Conservation (phyloP, 2,329 filamentous ascomycete species). For the Nemania sp. region DNA sequence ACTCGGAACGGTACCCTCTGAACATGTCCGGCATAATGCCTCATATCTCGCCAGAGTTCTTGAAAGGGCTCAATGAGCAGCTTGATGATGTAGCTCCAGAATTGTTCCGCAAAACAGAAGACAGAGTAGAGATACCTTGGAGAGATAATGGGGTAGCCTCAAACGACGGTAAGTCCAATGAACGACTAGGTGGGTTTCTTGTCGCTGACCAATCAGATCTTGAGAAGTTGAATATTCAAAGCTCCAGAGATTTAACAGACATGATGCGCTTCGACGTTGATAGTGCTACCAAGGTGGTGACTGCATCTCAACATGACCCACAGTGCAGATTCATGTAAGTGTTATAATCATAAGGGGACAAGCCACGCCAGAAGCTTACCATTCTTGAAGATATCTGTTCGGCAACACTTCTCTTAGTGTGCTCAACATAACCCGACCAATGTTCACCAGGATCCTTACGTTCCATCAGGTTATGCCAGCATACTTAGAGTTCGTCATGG, state of each 20-base stretch:
- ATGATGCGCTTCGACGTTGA: neutral
- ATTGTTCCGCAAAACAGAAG: neutral
- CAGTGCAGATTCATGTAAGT: slow-evolving; percentile 29
- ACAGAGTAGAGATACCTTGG: neutral
- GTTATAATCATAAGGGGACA: neutral
- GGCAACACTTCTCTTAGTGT: slow-evolving; percentile 17
- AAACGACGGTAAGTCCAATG: neutral
- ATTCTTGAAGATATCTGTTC: slow-evolving; percentile 19
- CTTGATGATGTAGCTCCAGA: neutral
- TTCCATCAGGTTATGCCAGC: slow-evolving; percentile 46
- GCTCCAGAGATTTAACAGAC: neutral
- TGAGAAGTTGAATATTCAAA: neutral
- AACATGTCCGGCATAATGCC: slow-evolving; percentile 2
- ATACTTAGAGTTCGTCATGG: slow-evolving; percentile 45
- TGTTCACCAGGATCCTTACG: slow-evolving; percentile 29
- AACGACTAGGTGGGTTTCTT: neutral
- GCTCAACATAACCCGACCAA: slow-evolving; percentile 20
- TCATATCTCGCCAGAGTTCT: neutral
- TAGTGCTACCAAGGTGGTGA: neutral
- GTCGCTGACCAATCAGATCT: neutral
- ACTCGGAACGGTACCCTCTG: neutral
- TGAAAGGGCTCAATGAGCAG: neutral
- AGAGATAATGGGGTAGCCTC: neutral
- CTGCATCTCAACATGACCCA: slow-evolving; percentile 12
- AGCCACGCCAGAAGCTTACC: neutral